phyloP scores from a whole-genome alignment of 2,329 filamentous ascomycete species.

The Basipetospora sp. region DNA sequence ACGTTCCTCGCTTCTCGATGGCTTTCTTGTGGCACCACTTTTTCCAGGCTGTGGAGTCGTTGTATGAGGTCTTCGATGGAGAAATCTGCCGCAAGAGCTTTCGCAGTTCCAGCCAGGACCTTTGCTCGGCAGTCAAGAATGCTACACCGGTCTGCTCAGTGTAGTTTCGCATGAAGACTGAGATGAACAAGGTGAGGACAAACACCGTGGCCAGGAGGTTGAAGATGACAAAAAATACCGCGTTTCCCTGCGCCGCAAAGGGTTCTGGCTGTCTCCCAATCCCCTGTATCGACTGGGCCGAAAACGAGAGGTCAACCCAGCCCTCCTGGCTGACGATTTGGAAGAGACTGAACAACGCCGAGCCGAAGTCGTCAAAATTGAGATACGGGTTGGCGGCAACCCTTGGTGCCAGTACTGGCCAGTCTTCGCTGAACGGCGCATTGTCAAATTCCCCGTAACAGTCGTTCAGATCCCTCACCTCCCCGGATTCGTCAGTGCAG shows the following conservation, averaged over 20 bases:
- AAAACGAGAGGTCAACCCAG: slow-evolving; percentile 87
- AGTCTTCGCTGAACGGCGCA: slow-evolving; percentile 56
- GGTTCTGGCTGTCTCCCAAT: slow-evolving; percentile 56
- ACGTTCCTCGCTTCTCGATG: slow-evolving; percentile 82
- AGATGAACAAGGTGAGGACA: slow-evolving; percentile 91
- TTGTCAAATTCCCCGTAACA: slow-evolving; percentile 76
- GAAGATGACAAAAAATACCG: slow-evolving; percentile 88
- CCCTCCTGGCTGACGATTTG: slow-evolving; percentile 98
- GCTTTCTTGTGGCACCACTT: slow-evolving; percentile 91
- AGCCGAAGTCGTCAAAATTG: slow-evolving; percentile 89
- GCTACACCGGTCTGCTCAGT: slow-evolving; percentile 96
- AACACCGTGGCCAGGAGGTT: slow-evolving; percentile 94
- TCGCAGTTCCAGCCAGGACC: slow-evolving; percentile 88
- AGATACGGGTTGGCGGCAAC: slow-evolving; percentile 70
- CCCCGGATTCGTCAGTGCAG: slow-evolving; percentile 51
- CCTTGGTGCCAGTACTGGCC: slow-evolving; percentile 72
- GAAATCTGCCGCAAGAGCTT: slow-evolving; percentile 87
- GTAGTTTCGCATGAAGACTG: slow-evolving; percentile 99
- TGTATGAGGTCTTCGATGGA: slow-evolving; percentile 80
- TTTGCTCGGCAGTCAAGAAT: slow-evolving; percentile 85
- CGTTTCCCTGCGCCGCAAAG: slow-evolving; percentile 65
- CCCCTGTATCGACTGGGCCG: slow-evolving; percentile 68
- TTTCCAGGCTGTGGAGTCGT: slow-evolving; percentile 64
- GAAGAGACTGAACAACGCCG: slow-evolving; percentile 88
- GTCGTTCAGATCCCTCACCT: slow-evolving; percentile 46